phyloP scores from a whole-genome alignment of 1,139 yeast species.

The Casaregolazyma suthepensis region DNA sequence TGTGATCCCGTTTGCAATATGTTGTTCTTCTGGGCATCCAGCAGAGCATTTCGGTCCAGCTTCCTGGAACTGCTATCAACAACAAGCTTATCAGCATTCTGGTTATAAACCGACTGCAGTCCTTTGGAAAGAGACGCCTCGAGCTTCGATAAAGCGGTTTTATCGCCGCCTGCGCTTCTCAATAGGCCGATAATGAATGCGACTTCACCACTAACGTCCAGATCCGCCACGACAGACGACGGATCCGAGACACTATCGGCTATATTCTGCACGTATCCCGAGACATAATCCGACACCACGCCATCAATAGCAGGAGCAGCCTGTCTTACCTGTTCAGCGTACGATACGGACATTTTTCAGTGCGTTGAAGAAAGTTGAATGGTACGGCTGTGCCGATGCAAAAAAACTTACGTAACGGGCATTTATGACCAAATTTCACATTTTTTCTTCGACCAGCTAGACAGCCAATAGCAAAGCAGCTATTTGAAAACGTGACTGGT shows the following conservation, averaged over 20 bases:
- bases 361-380: neutral
- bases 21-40: constrained; percentile 31
- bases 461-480: neutral
- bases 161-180: constrained; percentile 74
- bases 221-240: constrained; percentile 60
- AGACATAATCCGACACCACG: constrained; percentile 86
- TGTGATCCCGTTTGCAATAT: constrained; percentile 37
- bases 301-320: constrained; percentile 85
- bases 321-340: constrained; percentile 55
- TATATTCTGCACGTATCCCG: constrained; percentile 80
- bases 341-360: constrained; percentile 14
- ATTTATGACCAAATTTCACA: neutral
- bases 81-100: constrained; percentile 38
- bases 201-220: constrained; percentile 63
- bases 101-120: constrained; percentile 51
- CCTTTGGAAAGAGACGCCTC: constrained; percentile 42
- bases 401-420: neutral
- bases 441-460: neutral
- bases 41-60: constrained; percentile 35
- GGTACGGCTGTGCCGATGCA: neutral
- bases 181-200: constrained; percentile 57
- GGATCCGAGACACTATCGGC: constrained; percentile 72
- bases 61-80: constrained; percentile 83
- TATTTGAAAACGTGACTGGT: neutral
- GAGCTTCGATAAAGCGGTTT: constrained; percentile 45